phyloP scores from a whole-genome alignment of 305 asterid species.

The Fraxinus latifolia region DNA sequence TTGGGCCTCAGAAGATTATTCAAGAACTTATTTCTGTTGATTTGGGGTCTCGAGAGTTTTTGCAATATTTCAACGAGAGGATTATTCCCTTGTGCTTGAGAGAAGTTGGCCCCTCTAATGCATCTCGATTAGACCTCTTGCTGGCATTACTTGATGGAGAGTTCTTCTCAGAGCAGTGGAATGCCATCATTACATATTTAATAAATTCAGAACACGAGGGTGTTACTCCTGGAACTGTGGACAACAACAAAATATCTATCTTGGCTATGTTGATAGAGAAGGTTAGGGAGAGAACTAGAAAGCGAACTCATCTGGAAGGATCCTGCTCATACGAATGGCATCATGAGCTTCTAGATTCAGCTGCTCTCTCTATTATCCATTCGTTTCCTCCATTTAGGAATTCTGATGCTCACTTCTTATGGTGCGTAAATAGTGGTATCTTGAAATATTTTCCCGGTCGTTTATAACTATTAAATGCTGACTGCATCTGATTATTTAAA shows the following conservation, averaged over 20 bases:
- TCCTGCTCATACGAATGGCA: conserved; percentile 44
- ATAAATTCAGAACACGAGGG: conserved; percentile 38
- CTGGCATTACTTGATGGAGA: conserved; percentile 73
- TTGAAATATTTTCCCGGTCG: conserved; percentile 12
- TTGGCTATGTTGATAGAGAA: conserved; percentile 79
- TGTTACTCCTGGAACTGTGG: conserved; percentile 32
- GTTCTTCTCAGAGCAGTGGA: conserved; percentile 80
- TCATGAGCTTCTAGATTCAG: conserved; percentile 72
- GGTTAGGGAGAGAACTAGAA: conserved; percentile 57
- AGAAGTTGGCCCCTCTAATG: conserved; percentile 37
- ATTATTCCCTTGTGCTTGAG: conserved; percentile 85
- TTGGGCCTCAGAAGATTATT: conserved; percentile 72
- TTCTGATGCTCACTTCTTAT: conserved; percentile 52
- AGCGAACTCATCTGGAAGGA: conserved; percentile 35
- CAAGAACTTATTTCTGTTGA: conserved; percentile 53
- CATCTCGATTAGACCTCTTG: conserved; percentile 74
- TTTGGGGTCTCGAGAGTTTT: conserved; percentile 46
- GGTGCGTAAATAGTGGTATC: conserved; percentile 48
- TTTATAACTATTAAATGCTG: conserved; percentile 5
- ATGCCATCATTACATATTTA: conserved; percentile 53
- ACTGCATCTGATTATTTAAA: conserved; percentile 11
- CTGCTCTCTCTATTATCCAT: conserved; percentile 55
- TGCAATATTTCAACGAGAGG: conserved; percentile 53
- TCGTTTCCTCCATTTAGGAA: conserved; percentile 53
- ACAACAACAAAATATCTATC: conserved; percentile 35